Percentiles rank a stretch among this genome's conserved stretches.
Conservation (phyloP, 345 rosid species). For the Isatis tinctoria region DNA sequence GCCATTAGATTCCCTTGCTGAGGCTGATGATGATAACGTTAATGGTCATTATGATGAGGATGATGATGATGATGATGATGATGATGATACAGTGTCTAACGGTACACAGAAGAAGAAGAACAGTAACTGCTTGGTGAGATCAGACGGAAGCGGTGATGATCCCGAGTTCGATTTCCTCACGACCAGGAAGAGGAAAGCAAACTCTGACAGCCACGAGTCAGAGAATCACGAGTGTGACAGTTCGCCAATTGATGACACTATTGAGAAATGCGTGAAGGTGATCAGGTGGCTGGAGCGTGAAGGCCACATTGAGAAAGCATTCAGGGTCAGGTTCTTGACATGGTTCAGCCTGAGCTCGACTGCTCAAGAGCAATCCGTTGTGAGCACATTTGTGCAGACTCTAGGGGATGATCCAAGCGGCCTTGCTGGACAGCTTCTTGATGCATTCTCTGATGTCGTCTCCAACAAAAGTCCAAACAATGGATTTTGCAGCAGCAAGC, state of each 20-base stretch:
- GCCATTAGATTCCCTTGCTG: constrained; percentile 55
- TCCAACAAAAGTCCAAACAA: constrained; percentile 68
- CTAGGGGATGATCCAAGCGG: constrained; percentile 80
- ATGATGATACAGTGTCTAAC: constrained; percentile 45
- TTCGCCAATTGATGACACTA: constrained; percentile 72
- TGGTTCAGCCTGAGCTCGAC: constrained; percentile 94
- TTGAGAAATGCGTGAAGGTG: constrained; percentile 81
- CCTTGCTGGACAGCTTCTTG: constrained; percentile 88
- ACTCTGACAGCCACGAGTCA: constrained; percentile 39
- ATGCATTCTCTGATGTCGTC: constrained; percentile 70
- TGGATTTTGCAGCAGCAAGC: constrained; percentile 45
- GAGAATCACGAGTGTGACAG: constrained; percentile 85
- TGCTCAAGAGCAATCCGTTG: constrained; percentile 81
- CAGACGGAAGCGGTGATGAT: constrained; percentile 56
- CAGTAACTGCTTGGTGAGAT: constrained; percentile 45
- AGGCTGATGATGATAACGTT: constrained; percentile 26
- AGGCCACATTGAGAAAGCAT: constrained; percentile 69
- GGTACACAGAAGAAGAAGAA: constrained; percentile 56
- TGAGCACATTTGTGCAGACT: constrained; percentile 81
- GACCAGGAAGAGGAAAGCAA: constrained; percentile 63
- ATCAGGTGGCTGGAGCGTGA: constrained; percentile 78
- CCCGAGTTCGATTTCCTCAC: constrained; percentile 57
- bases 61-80: constrained; percentile 74
- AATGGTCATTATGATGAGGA: constrained; percentile 37
- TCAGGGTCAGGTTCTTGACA: constrained; percentile 82